Evolutionary conservation across 2,329 filamentous ascomycete genomes (phyloP).

Genomic region (Thielaviopsis euricoi): DNA sequence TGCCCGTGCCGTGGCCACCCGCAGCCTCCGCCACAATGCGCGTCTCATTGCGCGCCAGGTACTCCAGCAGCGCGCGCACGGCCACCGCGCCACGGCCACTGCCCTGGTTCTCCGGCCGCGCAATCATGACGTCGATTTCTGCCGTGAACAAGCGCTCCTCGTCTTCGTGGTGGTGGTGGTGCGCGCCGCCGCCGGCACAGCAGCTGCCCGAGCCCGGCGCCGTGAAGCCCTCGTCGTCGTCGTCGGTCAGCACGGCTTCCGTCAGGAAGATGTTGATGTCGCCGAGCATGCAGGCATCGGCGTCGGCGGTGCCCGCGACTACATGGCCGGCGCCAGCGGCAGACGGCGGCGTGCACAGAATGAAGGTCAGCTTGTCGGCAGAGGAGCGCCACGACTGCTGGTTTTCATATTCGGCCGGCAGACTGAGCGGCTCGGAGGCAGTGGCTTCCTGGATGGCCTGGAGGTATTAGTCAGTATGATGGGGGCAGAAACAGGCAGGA

Average conservation of each 20-base stretch:
- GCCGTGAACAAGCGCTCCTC: constrained; percentile 30
- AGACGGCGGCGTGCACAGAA: constrained; percentile 45
- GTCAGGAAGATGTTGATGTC: constrained; percentile 73
- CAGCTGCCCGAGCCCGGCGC: constrained; percentile 1
- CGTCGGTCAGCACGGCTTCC: constrained; percentile 21
- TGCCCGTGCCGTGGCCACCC: constrained; percentile 12
- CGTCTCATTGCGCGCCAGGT: constrained; percentile 37
- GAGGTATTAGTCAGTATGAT: not conserved
- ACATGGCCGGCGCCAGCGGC: not conserved
- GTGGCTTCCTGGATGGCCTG: constrained; percentile 68
- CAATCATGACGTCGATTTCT: constrained; percentile 82
- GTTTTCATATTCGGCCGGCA: constrained; percentile 78
- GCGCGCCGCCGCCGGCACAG: constrained; percentile 16
- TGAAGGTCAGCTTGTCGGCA: constrained; percentile 81
- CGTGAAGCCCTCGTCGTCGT: constrained; percentile 26
- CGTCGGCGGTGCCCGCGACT: constrained; percentile 32
- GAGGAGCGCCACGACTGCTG: constrained; percentile 74
- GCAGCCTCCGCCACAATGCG: constrained; percentile 35
- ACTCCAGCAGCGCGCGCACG: constrained; percentile 52
- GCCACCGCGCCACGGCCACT: constrained; percentile 49
- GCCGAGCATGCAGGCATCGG: constrained; percentile 44
- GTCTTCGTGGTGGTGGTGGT: not conserved
- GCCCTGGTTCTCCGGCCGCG: constrained; percentile 36
- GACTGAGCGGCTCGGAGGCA: constrained; percentile 66
- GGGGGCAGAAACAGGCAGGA: not conserved